Conservation (phyloP, 2,329 filamentous ascomycete species). For the Colletotrichum destructivum region DNA sequence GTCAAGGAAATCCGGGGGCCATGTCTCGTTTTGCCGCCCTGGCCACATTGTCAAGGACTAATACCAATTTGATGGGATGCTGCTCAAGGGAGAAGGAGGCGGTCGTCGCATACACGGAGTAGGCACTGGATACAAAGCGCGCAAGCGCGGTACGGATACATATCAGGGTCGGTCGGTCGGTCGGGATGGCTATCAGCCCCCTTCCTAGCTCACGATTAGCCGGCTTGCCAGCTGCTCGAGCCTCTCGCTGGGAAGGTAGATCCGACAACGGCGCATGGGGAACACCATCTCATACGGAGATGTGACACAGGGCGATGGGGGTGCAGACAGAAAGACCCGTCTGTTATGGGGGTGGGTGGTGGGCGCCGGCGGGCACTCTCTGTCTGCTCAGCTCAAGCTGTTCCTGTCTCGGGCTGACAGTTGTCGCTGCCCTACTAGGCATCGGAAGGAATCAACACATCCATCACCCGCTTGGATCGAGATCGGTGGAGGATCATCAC, state of each 20-base stretch:
- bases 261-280: conserved; percentile 30
- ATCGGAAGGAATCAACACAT: neutral
- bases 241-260: conserved; percentile 11
- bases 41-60: conserved; percentile 4
- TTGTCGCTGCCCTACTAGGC: neutral
- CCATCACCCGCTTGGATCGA: neutral
- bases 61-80: conserved; percentile 6
- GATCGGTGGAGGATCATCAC: neutral
- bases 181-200: conserved; percentile 2
- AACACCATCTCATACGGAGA: conserved; percentile 16
- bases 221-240: conserved; percentile 24
- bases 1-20: conserved; percentile 44
- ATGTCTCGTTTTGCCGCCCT: conserved; percentile 16
- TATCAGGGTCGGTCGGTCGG: neutral
- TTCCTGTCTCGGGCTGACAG: neutral
- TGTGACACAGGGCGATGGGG: conserved; percentile 19
- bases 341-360: neutral
- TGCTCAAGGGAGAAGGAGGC: neutral
- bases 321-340: conserved; percentile 3
- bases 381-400: neutral
- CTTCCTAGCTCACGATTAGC: conserved; percentile 29
- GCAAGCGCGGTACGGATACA: conserved; percentile 21
- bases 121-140: conserved; percentile 28
- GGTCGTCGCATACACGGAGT: conserved; percentile 23
- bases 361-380: neutral